These are phyloP conservation scores for Tetraselmis striata DNA, from an alignment of 139 green algal genomes.

Conservation along the genomic window DNA sequence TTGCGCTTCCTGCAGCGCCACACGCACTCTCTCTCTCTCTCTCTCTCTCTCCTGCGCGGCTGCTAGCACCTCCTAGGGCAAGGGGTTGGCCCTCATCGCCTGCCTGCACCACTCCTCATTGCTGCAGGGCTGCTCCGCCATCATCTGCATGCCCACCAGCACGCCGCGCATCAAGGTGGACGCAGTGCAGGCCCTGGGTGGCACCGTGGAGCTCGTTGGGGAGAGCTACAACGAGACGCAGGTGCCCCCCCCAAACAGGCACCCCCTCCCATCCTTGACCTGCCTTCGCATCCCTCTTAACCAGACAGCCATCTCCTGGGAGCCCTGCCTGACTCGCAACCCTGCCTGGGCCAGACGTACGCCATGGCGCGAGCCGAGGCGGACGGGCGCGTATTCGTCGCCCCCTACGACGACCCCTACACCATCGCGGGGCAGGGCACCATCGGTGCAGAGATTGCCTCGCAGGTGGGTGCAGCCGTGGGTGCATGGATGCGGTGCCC, in stretches of 20 bases:
- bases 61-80: too few relatives aligned
- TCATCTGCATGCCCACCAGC: constrained; percentile 86
- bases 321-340: neutral
- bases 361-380: constrained; percentile 39
- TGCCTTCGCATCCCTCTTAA: too few relatives aligned
- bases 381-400: constrained; percentile 74
- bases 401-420: constrained; percentile 92
- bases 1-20: too few relatives aligned
- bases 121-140: constrained; percentile 67
- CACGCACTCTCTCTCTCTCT: too few relatives aligned
- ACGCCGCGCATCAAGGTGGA: constrained; percentile 80
- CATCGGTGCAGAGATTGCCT: constrained; percentile 87
- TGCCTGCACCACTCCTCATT: too few relatives aligned
- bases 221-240: constrained; percentile 92
- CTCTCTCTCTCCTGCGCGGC: too few relatives aligned
- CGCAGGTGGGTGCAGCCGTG: constrained; percentile 26
- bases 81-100: too few relatives aligned
- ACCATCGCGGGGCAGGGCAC: constrained; percentile 94
- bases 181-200: constrained; percentile 74
- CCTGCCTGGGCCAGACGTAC: too few relatives aligned
- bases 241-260: constrained; percentile 34
- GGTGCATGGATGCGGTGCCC: neutral
- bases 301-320: too few relatives aligned
- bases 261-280: too few relatives aligned
- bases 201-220: constrained; percentile 82